Base-by-base conservation (phyloP, 345 rosid species). In the Anastatica hierochuntica region DNA sequence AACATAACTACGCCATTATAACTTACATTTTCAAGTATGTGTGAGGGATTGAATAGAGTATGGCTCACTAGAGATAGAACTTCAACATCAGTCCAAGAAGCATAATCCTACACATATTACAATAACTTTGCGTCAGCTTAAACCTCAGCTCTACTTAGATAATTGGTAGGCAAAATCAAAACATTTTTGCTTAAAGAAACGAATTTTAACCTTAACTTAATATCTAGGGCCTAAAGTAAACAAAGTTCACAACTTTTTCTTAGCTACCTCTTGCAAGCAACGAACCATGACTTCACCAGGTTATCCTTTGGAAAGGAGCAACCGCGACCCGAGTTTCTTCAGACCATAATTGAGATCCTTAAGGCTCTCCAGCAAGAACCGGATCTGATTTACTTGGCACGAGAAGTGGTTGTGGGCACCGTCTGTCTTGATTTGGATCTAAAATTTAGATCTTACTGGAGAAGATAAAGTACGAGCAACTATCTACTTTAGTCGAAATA, bases 41-140 rank as follows among this genome's bases (percentile, higher is more conserved):
- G 71, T 0, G 76, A 73, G 11, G 98, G 98, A 66, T 82, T 71
- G 67, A 82, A 90, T n/a, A 90, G 80, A 13, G 95, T 86, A 51
- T 90, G 95, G 50, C 92, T 90, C 69, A 87, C 96, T 8, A 96
- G 95, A 30, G 87, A 84, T 61, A 80, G 80, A 53, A 79, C 73
- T 61, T 86, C 96, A 29, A 90, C 70, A 59, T 92, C 85, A 23
- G 69, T 72, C 11, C 79, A 53, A 53, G 82, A 67, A 42, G 92
- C 82, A 69, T 72, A 77, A 34, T 63, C 74, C 98, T 90, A 67
- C 12, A 12, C 13, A 46, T 58, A 53, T 34, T 44, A 40, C 30
- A 5, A 49, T 8, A 3, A 43, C 18, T 29, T 12, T 11, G 14
- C 43, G 8, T 34, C 37, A 58, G 21, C 45, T 11, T 33, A 53